These are phyloP conservation scores for Zancudomyces culisetae DNA, from an alignment of 371 early-diverging fungal species.

Conservation along the genomic window DNA sequence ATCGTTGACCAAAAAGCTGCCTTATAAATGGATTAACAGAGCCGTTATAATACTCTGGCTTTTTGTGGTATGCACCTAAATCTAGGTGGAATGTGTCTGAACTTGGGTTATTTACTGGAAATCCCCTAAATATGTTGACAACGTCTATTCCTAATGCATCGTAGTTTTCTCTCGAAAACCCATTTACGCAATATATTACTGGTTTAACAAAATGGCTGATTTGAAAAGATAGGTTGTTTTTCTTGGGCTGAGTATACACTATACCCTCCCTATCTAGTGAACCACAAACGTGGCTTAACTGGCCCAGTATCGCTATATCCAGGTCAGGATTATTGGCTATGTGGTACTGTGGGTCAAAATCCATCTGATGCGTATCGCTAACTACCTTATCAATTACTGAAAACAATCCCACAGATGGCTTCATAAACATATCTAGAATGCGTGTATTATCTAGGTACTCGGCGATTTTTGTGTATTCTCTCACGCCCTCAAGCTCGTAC, in stretches of 20 bases:
- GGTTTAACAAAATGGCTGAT: slow-evolving; percentile 53
- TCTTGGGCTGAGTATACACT: neutral
- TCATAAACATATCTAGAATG: slow-evolving; percentile 36
- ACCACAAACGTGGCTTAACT: neutral
- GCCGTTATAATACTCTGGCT: neutral
- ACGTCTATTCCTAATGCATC: slow-evolving; percentile 64
- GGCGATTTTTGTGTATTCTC: slow-evolving; percentile 26
- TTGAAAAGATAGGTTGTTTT: neutral
- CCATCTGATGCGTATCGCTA: slow-evolving; percentile 2
- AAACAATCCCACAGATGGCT: slow-evolving; percentile 34
- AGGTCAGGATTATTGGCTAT: slow-evolving; percentile 11
- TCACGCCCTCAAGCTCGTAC: slow-evolving; percentile 31
- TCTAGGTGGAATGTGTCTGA: neutral
- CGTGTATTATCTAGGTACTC: slow-evolving; percentile 35
- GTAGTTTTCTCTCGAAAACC: slow-evolving; percentile 48
- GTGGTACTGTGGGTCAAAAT: neutral
- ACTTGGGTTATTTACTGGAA: neutral
- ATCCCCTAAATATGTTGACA: slow-evolving; percentile 52
- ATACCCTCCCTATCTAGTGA: too few species aligned
- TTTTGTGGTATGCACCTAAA: too few species aligned
- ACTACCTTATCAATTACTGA: slow-evolving; percentile 43
- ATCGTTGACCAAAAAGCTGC: slow-evolving; percentile 54
- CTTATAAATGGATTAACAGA: slow-evolving; percentile 58
- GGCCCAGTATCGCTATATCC: slow-evolving; percentile 3
- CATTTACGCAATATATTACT: slow-evolving; percentile 43